Evolutionary conservation across 176 grass and related monocot species (phyloP), one percentile per base, ranked within the genome.

Genomic region (Eleusine coracana): DNA sequence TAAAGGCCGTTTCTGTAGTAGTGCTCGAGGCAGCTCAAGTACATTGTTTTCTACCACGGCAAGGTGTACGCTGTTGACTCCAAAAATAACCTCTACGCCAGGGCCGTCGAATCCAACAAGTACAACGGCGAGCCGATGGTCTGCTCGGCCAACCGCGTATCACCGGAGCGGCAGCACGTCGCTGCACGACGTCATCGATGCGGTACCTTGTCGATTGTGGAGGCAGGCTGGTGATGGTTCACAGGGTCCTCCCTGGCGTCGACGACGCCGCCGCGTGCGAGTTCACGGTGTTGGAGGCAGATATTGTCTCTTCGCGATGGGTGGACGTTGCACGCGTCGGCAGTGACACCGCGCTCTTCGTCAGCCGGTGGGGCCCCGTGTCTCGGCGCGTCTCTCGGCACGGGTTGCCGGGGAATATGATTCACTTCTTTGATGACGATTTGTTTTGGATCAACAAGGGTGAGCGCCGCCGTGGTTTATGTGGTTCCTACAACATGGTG

Each of bases 401-500:
- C 18, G 66, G 18, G 37, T 15, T 68, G 18, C 66, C 17, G 66
- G 37, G 7, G 37, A 68, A 68, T 37, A 6, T 14, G 66, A 68
- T 68, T 37, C 66, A 68, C 51, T 68, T 68, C 66, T 41, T 68
- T 36, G 17, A 41, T 37, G 66, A 68, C 7, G 66, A 68, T 18
- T 7, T 21, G 66, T 40, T 68, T 17, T 40, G 12, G 13, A 16
- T 2, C 1, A 6, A 20, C 12, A 15, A 16, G 5, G 51, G 16
- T 2, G 13, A 18, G 14, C 51, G 51, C 16, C 16, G 51, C 15
- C 17, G 34, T 9, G 36, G 37, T 37, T 7, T 7, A 15, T 41
- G 7, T 7, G 9, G 3, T 8, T 7, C 46, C 16, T 55, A 55
- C 51, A 15, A 55, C 51, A 20, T 20, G 16, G 38, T 36, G 15